Conservation (phyloP, 2,329 filamentous ascomycete genomes). For the Colletotrichum sp. region DNA sequence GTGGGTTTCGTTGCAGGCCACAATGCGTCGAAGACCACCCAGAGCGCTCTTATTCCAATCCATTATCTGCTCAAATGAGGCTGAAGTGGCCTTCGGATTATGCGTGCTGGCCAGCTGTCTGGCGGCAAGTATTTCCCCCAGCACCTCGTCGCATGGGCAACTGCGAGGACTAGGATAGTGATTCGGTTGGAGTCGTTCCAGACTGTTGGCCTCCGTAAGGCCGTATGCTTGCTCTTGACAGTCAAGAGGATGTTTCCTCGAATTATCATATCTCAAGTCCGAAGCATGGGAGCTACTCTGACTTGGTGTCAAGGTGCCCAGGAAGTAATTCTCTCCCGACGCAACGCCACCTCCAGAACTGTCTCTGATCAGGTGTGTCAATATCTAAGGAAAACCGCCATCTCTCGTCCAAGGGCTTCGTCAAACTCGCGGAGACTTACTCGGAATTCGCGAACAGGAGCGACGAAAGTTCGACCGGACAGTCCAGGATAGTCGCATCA, state of each 20-base stretch:
- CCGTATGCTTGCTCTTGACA: not conserved
- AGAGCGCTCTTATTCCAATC: not conserved
- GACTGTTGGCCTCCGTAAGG: not conserved
- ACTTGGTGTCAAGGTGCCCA: not conserved
- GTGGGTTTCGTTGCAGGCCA: not conserved
- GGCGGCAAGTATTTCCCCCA: not conserved
- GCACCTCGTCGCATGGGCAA: not conserved
- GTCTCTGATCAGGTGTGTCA: not conserved
- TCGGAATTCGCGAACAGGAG: not conserved
- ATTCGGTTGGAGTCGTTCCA: not conserved
- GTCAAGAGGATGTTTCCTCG: not conserved
- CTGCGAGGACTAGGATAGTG: not conserved
- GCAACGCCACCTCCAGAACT: not conserved
- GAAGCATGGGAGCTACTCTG: not conserved
- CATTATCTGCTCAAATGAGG: not conserved
- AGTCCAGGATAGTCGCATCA: not conserved
- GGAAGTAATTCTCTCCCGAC: not conserved
- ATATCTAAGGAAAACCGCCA: not conserved
- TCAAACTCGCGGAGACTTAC: not conserved
- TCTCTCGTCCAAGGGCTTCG: not conserved
- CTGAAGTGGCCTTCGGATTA: not conserved
- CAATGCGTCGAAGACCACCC: not conserved
- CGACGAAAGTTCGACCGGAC: not conserved
- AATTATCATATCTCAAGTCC: not conserved
- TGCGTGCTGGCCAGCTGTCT: not conserved